Evolutionary conservation across 23 red algal genomes (phyloP), one percentile per base, ranked within the genome.

Genomic region (Gracilaria gracilis): DNA sequence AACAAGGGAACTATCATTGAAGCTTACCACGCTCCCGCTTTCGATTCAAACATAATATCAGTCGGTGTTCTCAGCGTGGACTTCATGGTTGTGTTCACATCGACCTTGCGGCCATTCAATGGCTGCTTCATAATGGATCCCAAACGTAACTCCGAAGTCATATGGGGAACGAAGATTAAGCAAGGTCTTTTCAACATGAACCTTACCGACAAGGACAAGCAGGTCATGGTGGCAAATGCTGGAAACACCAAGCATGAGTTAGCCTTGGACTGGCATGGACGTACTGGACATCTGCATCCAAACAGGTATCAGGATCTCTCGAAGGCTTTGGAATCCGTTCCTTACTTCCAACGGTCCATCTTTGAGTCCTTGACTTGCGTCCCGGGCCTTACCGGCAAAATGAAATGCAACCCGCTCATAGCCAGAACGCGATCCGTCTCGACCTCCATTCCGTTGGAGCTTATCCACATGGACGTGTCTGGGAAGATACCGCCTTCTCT

Each of bases 391-490:
- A 88, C 59, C 5, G 0, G 84, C n/a, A 88, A 77, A 17, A 88
- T 88, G 59, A 62, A 88, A 19, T 19, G 65, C 24, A 70, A 70
- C 4, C 65, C 28, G 25, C 65, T 35, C 35, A 34, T 70, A 4
- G 24, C 65, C 17, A 70, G 65, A 35, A 9, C 28, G 34, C 14
- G 2, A 4, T 70, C 65, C 28, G 65, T 70, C 24, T 33, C 65
- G 1, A 28, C 65, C 14, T 70, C 23, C 9, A 36, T 2, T 25
- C 65, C 28, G 14, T 70, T 33, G 23, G 84, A 75, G 32, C 33
- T 88, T 9, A 51, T 88, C 15, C 49, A 77, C 33, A 58, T 88
- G n/a, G 84, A 88, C 48, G 44, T 88, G 21, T 70, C 35, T 37
- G 70, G 67, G 37, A 88, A 72, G 54, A 31, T 54, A 1, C 0